Percentiles rank a stretch among this genome's conserved stretches.
phyloP scores from a whole-genome alignment of 768 basidiomycete species.

The Rhizopogon salebrosus region DNA sequence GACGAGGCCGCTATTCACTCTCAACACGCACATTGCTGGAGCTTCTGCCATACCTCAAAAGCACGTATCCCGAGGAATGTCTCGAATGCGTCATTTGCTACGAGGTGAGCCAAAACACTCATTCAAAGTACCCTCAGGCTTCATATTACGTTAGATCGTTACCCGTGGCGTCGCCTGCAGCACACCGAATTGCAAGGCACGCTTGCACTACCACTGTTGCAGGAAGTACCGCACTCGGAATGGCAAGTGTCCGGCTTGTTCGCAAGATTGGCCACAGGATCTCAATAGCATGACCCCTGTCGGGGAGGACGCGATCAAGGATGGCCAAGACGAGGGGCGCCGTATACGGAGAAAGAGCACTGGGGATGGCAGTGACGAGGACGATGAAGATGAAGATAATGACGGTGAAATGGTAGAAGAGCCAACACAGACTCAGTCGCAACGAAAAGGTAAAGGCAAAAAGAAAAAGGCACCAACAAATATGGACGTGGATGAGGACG shows the following conservation, averaged over 20 bases:
- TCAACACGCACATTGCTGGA: constrained; percentile 73
- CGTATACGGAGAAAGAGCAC: constrained; percentile 29
- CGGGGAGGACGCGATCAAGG: constrained; percentile 64
- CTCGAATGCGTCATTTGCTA: constrained; percentile 71
- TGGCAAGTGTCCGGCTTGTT: constrained; percentile 52
- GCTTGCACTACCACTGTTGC: constrained; percentile 65
- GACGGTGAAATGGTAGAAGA: constrained; percentile 34
- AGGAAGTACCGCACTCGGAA: constrained; percentile 37
- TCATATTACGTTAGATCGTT: constrained; percentile 40
- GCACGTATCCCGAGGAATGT: constrained; percentile 65
- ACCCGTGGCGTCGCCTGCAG: constrained; percentile 66
- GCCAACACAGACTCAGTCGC: constrained; percentile 16
- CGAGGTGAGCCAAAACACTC: constrained; percentile 41
- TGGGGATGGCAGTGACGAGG: constrained; percentile 31
- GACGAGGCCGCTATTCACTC: constrained; percentile 70
- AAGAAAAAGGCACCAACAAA: constrained; percentile 20
- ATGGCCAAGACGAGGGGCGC: constrained; percentile 49
- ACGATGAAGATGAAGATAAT: constrained; percentile 42
- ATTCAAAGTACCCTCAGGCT: not conserved
- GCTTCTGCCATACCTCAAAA: constrained; percentile 66
- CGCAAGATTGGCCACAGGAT: constrained; percentile 54
- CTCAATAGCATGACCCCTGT: constrained; percentile 45
- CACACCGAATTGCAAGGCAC: constrained; percentile 55
- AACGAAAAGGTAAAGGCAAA: constrained; percentile 20
- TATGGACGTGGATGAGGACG: constrained; percentile 41